Percentiles rank a stretch among this genome's conserved stretches.
phyloP scores from a whole-genome alignment of 169 alveolate genomes.

The Blepharisma undulans region DNA sequence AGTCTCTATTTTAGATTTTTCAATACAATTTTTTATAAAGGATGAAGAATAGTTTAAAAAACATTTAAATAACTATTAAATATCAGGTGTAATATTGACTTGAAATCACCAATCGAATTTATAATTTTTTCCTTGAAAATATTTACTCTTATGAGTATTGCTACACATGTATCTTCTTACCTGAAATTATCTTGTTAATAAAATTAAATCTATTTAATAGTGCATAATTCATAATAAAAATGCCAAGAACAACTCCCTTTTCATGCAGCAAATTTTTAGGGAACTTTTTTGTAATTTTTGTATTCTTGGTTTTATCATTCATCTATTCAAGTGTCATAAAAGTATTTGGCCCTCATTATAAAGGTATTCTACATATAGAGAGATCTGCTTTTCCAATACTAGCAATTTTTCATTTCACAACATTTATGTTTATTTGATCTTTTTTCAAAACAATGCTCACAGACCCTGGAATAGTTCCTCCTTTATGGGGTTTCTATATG shows the following conservation, averaged over 20 bases:
- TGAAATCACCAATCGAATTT: too few relatives aligned
- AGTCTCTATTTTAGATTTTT: too few relatives aligned
- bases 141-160: too few relatives aligned
- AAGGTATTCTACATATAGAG: neutral
- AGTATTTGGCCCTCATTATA: neutral
- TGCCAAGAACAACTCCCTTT: constrained; percentile 13
- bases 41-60: too few relatives aligned
- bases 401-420: constrained; percentile 50
- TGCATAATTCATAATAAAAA: neutral
- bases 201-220: too few relatives aligned
- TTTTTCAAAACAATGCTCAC: constrained; percentile 65
- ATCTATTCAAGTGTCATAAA: neutral
- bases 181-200: too few relatives aligned
- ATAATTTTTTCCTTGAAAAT: too few relatives aligned
- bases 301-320: neutral
- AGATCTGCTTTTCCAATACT: neutral
- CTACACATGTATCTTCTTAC: too few relatives aligned
- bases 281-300: constrained; percentile 29
- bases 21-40: too few relatives aligned
- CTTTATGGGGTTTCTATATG: constrained; percentile 75
- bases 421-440: constrained; percentile 59
- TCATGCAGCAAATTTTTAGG: constrained; percentile 8
- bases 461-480: constrained; percentile 77
- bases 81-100: too few relatives aligned
- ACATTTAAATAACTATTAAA: too few relatives aligned